Evolutionary conservation across 2,329 filamentous ascomycete genomes (phyloP), one percentile per base, ranked within the genome.

Genomic region (Cercospora zeina): DNA sequence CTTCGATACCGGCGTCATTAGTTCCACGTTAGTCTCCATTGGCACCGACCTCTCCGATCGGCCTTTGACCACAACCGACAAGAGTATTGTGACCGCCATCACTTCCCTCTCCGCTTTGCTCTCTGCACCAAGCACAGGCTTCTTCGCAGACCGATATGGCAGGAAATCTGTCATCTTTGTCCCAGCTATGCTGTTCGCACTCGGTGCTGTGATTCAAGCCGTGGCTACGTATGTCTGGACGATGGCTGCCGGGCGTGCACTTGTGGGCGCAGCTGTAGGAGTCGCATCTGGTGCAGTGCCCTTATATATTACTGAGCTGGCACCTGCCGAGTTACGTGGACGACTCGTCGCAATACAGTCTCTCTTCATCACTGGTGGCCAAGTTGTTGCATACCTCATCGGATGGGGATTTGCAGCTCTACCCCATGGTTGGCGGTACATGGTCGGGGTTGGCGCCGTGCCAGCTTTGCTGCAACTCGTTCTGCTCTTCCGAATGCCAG

Each of bases 341-440:
- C 80, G 89, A 42, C 79, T 97, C 42, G 89, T 97, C 3, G 96
- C 91, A 0, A 84, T 95, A 60, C 88, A 91, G 62, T 86, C 89
- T 27, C 78, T 97, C 21, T 92, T 96, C 68, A 88, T 97, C 61
- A 96, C 93, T 0, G 80, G 90, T 10, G 93, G 93, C 0, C 93
- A 97, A 77, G 90, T 96, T 1, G 84, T 96, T 19, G 93, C 93
- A 1, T 97, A 97, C 75, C 74, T 96, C 1, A 78, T 92, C 6
- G 93, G 93, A 1, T 96, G 90, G 89, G 75, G 82, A 0, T 88
- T 96, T 51, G 83, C 86, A 5, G 65, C 65, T 9, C 81, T 83
- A 7, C 63, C 69, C 7, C 83, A 82, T 11, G 91, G 89, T 1
- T 97, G 93, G 93, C 82, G 91, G 54, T 96, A 90, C 87, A 93